These are phyloP conservation scores for Suhomyces kunorum DNA, from an alignment of 1,139 yeast species.

Conservation along the genomic window DNA sequence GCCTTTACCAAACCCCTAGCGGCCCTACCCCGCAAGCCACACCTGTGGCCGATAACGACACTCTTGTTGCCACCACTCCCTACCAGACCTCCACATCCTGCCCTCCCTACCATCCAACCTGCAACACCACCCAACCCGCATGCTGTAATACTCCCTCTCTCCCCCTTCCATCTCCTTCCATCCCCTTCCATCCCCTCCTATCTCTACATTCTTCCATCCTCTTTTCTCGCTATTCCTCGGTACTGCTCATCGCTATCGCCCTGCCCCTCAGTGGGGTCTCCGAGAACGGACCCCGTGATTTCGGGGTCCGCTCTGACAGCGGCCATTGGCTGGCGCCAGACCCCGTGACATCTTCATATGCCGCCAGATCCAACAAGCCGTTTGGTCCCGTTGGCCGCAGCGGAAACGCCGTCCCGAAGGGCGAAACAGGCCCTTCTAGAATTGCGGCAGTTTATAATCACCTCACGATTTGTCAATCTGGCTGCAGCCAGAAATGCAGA, in stretches of 20 bases:
- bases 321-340: neutral
- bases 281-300: neutral
- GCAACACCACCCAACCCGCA: no score
- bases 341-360: no score
- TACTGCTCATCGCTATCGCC: no score
- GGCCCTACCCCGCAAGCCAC: constrained; percentile 4
- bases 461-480: constrained; percentile 11
- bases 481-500: constrained; percentile 1
- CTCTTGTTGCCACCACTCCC: no score
- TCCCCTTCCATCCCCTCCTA: neutral
- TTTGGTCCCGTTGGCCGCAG: neutral
- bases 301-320: neutral
- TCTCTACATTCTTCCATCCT: no score
- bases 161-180: no score
- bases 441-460: constrained; percentile 15
- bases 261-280: neutral
- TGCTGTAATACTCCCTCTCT: no score
- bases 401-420: neutral
- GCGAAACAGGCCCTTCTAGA: constrained; percentile 15
- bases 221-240: no score
- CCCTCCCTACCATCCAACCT: no score
- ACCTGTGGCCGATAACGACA: constrained; percentile 2
- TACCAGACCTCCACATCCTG: no score
- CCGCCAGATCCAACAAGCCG: no score
- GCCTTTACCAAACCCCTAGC: constrained; percentile 1